These are phyloP conservation scores for Cucurbita maxima DNA, from an alignment of 306 rosid genomes.

Conservation along the genomic window DNA sequence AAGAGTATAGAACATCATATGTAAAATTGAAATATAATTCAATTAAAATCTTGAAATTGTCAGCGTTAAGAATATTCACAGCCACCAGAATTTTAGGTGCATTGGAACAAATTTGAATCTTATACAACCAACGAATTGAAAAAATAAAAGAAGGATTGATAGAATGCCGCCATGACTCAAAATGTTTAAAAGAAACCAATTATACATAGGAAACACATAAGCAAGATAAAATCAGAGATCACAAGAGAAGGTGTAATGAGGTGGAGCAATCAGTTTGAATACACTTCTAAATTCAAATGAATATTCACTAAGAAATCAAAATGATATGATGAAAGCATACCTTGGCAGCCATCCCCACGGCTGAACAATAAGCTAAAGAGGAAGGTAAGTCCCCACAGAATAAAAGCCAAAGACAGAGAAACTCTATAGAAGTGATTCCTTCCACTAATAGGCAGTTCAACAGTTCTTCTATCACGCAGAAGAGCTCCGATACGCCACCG, in stretches of 20 bases:
- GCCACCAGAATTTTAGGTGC: not conserved
- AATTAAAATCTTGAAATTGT: not conserved
- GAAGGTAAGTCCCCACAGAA: slow-evolving; percentile 56
- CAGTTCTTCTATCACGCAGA: slow-evolving; percentile 45
- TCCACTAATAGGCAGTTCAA: slow-evolving; percentile 30
- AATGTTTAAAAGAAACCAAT: not conserved
- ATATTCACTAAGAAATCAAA: not conserved
- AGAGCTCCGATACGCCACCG: slow-evolving; percentile 71
- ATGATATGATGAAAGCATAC: slow-evolving; percentile 13
- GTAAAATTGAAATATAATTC: not conserved
- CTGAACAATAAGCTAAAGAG: slow-evolving; percentile 68
- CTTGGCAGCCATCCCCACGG: slow-evolving; percentile 48
- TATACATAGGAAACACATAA: not conserved
- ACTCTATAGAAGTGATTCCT: slow-evolving; percentile 40
- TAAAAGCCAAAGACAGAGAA: slow-evolving; percentile 58
- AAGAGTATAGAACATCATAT: not conserved
- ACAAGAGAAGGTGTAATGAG: not conserved
- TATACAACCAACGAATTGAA: not conserved
- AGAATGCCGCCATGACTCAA: not conserved
- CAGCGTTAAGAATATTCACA: not conserved
- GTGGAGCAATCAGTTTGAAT: not conserved
- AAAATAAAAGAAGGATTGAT: not conserved
- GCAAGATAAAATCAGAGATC: not conserved
- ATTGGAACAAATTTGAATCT: not conserved
- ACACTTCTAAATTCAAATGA: not conserved